These are phyloP conservation scores for Colletotrichum higginsianum DNA, from an alignment of 2,329 filamentous ascomycete genomes.

Conservation along the genomic window DNA sequence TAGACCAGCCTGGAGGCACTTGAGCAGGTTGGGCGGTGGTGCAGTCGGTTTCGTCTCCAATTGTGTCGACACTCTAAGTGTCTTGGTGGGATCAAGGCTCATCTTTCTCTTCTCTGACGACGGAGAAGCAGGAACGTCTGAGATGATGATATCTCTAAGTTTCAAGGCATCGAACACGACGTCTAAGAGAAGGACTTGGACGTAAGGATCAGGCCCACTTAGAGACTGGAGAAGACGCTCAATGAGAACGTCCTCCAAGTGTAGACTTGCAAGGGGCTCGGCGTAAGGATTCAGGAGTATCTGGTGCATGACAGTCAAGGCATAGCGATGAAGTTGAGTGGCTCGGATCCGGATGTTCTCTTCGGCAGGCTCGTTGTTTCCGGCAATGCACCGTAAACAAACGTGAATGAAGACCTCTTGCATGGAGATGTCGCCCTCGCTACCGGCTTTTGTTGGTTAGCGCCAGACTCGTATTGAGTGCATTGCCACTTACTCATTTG, in stretches of 20 bases:
- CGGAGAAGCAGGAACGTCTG: slow-evolving; percentile 61
- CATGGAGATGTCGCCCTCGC: slow-evolving; percentile 71
- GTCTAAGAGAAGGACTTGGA: slow-evolving; percentile 85
- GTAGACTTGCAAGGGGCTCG: slow-evolving; percentile 70
- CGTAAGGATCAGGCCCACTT: slow-evolving; percentile 73
- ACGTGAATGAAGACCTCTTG: slow-evolving; percentile 78
- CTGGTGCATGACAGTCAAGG: slow-evolving; percentile 79
- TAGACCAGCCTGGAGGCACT: slow-evolving; percentile 86
- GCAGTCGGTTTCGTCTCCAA: slow-evolving; percentile 56
- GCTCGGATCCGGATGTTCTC: slow-evolving; percentile 63
- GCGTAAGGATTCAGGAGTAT: slow-evolving; percentile 77
- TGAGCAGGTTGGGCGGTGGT: slow-evolving; percentile 81
- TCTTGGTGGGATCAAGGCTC: slow-evolving; percentile 58
- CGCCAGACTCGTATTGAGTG: neutral
- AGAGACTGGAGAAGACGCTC: slow-evolving; percentile 76
- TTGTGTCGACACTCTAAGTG: slow-evolving; percentile 56
- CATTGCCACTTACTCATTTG: slow-evolving; percentile 65
- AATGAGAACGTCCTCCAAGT: slow-evolving; percentile 80
- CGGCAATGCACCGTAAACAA: slow-evolving; percentile 74
- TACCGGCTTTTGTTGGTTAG: slow-evolving; percentile 59
- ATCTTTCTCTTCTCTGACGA: slow-evolving; percentile 63
- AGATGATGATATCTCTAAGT: slow-evolving; percentile 65
- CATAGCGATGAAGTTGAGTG: slow-evolving; percentile 78
- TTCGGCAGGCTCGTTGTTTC: slow-evolving; percentile 54
- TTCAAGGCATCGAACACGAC: slow-evolving; percentile 83